Base-by-base conservation (phyloP, 1,284 basidiomycete species). In the Puccinia hordei region DNA sequence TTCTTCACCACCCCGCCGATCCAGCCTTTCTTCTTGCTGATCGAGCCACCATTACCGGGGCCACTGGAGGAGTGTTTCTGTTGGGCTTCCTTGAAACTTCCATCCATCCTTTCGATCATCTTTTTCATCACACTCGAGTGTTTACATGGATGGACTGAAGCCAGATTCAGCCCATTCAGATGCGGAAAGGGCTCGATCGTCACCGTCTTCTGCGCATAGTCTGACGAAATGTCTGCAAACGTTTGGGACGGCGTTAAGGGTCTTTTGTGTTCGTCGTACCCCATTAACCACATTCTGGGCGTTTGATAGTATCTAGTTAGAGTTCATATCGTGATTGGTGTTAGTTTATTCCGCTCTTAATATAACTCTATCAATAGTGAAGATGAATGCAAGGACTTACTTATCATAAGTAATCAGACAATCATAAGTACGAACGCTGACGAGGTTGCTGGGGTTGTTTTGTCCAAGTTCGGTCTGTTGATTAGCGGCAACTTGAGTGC, bases 401-500 rank as follows among this genome's bases (percentile, higher is more conserved):
- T 99, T 99, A 89, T 99, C 96, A 87, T 99, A 99, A 53, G 93
- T 95, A 88, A 99, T 99, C 90, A 98, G 93, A 85, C 98, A 97
- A 87, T 99, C 97, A 88, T 99, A 99, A 30, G 95, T 99, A 84
- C 96, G 90, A 63, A 99, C 94, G 88, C 94, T 93, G 59, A 98
- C 88, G 33, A 99, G 88, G 84, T 98, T 98, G 81, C 90, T 91
- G 82, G 81, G 80, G 68, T 66, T 77, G 57, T 57, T 69, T 30
- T 77, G 63, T 24, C 49, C 69, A 30, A 65, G 27, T 65, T 66
- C 80, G 41, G 44, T 33, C 69, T 75, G 24, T 41, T 24, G 33
- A 55, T 22, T 41, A 10, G 61, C 35, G 44, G 85, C 84, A 79
- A 82, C 82, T 6, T 84, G 85, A 13, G 87, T 89, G 27, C 90